Percentiles rank a stretch among this genome's conserved stretches.
phyloP scores from a whole-genome alignment of 192 early-diverging fungal species.

The Entophlyctis luteolus region DNA sequence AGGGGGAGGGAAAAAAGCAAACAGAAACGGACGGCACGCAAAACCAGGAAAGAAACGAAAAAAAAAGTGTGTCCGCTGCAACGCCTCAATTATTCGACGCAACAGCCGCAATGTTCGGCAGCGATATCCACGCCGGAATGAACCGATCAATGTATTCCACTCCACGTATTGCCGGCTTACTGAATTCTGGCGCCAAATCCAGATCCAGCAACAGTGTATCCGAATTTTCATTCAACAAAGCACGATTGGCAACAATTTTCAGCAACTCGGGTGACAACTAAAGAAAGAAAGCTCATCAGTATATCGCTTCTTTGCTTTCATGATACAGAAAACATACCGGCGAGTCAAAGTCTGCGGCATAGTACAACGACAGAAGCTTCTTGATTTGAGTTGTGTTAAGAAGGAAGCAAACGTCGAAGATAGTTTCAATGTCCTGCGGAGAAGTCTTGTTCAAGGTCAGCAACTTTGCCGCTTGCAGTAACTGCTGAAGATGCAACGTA shows the following conservation, averaged over 20 bases:
- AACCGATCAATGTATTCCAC: slow-evolving; percentile 71
- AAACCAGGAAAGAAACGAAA: background rate
- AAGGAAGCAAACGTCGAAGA: slow-evolving; percentile 98
- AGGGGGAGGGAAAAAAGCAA: background rate
- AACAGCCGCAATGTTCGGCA: slow-evolving; percentile 39
- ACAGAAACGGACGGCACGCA: background rate
- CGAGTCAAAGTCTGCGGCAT: slow-evolving; percentile 93
- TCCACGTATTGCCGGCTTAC: slow-evolving; percentile 53
- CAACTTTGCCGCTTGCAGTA: slow-evolving; percentile 95
- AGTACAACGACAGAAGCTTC: slow-evolving; percentile 92
- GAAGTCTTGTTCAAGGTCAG: slow-evolving; percentile 90
- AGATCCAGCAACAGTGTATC: slow-evolving; percentile 85
- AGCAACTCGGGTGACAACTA: slow-evolving; percentile 83
- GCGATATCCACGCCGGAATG: slow-evolving; percentile 62
- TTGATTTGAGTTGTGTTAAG: slow-evolving; percentile 96
- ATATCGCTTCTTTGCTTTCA: too few species aligned
- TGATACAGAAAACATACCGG: slow-evolving; percentile 44
- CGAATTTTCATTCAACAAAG: slow-evolving; percentile 80
- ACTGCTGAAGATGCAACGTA: slow-evolving; percentile 82
- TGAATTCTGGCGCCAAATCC: slow-evolving; percentile 63
- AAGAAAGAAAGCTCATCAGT: background rate
- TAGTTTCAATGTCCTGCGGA: slow-evolving; percentile 90
- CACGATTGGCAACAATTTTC: slow-evolving; percentile 81
- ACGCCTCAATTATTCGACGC: slow-evolving; percentile 8
- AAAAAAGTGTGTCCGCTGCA: background rate